A percentile compares a stretch with the other conserved stretches of the same genome.
Conservation (phyloP, 306 rosid species). For the Corylus americana region DNA sequence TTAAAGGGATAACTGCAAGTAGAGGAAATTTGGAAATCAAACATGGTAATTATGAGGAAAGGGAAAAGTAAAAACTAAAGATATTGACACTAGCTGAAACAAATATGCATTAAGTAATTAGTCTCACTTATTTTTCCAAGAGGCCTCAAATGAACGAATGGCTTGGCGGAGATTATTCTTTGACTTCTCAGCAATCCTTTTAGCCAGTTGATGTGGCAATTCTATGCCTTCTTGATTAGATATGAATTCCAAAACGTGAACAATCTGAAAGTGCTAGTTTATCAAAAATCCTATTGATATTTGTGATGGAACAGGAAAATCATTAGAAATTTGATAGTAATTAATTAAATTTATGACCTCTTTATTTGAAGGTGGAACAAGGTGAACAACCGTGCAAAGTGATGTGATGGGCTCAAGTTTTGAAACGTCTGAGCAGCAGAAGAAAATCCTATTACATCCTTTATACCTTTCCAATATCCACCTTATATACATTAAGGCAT, state of each 20-base stretch:
- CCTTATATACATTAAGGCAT: constrained; percentile 62
- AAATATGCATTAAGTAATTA: too few relatives aligned
- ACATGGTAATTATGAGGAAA: background rate
- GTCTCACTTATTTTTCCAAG: constrained; percentile 52
- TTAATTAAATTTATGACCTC: constrained; percentile 47
- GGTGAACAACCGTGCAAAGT: constrained; percentile 59
- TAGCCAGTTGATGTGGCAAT: constrained; percentile 40
- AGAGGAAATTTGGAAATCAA: background rate
- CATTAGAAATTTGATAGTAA: background rate
- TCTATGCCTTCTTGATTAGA: constrained; percentile 53
- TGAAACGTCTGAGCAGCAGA: constrained; percentile 79
- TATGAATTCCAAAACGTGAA: constrained; percentile 58
- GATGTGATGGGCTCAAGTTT: constrained; percentile 63
- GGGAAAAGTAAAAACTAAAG: background rate
- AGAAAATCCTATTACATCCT: constrained; percentile 71
- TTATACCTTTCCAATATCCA: constrained; percentile 75
- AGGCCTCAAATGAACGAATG: constrained; percentile 83
- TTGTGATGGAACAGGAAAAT: background rate
- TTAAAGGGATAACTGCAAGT: constrained; percentile 51
- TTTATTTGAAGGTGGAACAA: constrained; percentile 60
- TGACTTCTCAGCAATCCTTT: constrained; percentile 52
- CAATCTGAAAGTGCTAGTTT: constrained; percentile 38
- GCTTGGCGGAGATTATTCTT: constrained; percentile 74
- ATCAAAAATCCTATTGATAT: background rate
- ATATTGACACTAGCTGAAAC: too few relatives aligned